Base-by-base conservation (phyloP, 2,329 filamentous ascomycete genomes). In the Fusarium xylarioides region DNA sequence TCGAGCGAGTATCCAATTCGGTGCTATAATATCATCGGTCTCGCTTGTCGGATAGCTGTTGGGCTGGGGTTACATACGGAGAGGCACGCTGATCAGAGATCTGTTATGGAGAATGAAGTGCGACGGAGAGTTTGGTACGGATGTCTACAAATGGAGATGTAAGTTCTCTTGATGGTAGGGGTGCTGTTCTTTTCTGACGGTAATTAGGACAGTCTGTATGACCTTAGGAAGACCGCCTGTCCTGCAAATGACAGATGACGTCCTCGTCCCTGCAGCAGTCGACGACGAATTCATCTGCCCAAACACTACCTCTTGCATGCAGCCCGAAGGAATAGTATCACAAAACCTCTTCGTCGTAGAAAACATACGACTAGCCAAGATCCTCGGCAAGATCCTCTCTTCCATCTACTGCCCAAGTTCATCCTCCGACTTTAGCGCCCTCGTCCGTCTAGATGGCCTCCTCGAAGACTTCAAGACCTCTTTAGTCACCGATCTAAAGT, bases 81-180 rank as follows among this genome's bases (percentile, higher is more conserved):
- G 0, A 56, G 8, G 0, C 35, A 66, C 18, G 63, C 63, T 1
- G 28, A 42, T 23, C 61, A 32, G 26, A 10, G 63, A 26, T 42
- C 63, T 14, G 15, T 1, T 0, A 11, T 66, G 21, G 63, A 66
- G 21, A 66, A 66, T 32, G 47, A 66, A 49, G 49, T 66, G 0
- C 63, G 63, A 2, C 60, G 63, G 1, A 65, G 60, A 4, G 63
- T 66, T 0, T 66, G 63, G 63, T 66, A 66, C 23, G 63, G 63
- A 3, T 66, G 63, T 3, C 3, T 66, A 11, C 63, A 66, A 0
- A 9, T 66, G 15, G 63, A 66, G 14, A 66, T 65, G n/a, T n/a
- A n/a, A n/a, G n/a, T n/a, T n/a, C n/a, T n/a, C n/a, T n/a, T n/a
- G n/a, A n/a, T n/a, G n/a, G n/a, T n/a, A n/a, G n/a, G n/a, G n/a